Evolutionary conservation across 345 rosid species (phyloP).

Genomic region (Anastatica hierochuntica): DNA sequence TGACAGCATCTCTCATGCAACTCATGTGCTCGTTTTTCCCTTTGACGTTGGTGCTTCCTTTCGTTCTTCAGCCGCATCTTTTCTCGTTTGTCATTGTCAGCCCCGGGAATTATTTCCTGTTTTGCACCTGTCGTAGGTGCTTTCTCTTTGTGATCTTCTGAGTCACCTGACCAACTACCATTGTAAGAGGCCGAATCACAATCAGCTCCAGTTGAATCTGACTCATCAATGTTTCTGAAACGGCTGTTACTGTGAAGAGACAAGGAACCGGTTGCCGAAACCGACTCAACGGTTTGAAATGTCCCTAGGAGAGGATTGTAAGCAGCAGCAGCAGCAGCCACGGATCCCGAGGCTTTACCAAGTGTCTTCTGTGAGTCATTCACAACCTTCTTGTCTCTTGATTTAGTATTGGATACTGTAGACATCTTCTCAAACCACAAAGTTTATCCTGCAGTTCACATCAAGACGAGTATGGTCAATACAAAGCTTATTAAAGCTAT

Average conservation of each 20-base stretch:
- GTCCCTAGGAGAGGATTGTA: constrained; percentile 72
- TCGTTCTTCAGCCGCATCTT: constrained; percentile 87
- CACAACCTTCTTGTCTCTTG: constrained; percentile 64
- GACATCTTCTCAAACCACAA: constrained; percentile 42
- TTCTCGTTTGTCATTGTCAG: constrained; percentile 81
- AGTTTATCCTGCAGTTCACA: constrained; percentile 9
- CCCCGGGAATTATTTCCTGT: constrained; percentile 61
- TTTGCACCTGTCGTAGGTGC: constrained; percentile 31
- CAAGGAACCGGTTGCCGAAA: constrained; percentile 37
- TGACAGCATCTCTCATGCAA: constrained; percentile 71
- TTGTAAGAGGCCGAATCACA: constrained; percentile 81
- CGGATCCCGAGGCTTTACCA: constrained; percentile 42
- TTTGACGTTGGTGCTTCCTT: constrained; percentile 89
- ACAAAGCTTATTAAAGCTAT: not conserved
- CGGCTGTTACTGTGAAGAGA: constrained; percentile 58
- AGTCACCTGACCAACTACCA: constrained; percentile 94
- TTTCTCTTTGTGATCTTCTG: constrained; percentile 90
- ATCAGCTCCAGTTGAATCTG: constrained; percentile 58
- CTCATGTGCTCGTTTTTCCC: constrained; percentile 85
- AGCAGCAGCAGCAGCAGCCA: constrained; percentile 45
- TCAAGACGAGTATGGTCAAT: not conserved
- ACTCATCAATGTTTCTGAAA: constrained; percentile 66
- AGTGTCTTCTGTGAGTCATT: constrained; percentile 60
- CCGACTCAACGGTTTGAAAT: constrained; percentile 57
- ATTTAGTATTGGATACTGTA: constrained; percentile 51